phyloP scores from a whole-genome alignment of 2,329 filamentous ascomycete genomes.

The Pseudogymnoascus sp. region DNA sequence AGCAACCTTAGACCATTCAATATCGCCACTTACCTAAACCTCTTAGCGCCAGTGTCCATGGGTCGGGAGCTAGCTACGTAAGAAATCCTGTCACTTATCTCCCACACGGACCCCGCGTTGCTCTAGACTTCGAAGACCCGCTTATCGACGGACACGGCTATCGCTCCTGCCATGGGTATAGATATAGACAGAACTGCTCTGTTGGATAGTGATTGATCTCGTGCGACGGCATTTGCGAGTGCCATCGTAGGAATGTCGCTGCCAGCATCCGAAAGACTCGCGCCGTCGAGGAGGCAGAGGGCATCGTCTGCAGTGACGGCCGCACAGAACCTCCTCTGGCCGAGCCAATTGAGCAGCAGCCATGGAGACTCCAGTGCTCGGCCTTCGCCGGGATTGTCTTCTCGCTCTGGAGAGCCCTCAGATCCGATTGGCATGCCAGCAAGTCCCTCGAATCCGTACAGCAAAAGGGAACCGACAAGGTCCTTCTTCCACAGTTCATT shows the following conservation, averaged over 20 bases:
- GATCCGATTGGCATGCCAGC: not conserved
- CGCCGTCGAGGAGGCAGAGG: not conserved
- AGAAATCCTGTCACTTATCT: constrained; percentile 10
- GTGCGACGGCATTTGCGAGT: constrained; percentile 3
- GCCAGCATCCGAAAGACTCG: constrained; percentile 3
- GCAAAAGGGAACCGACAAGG: constrained; percentile 56
- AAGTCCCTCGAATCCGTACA: constrained; percentile 20
- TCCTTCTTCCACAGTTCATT: constrained; percentile 62
- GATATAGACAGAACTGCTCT: not conserved
- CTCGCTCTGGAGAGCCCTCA: not conserved
- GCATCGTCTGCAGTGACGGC: not conserved
- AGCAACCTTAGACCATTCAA: not conserved
- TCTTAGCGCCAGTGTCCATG: not conserved
- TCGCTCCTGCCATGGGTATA: not conserved
- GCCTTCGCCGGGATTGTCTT: not conserved
- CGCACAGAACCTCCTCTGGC: constrained; percentile 2
- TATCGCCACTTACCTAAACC: not conserved
- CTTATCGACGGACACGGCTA: not conserved
- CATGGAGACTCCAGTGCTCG: constrained; percentile 2
- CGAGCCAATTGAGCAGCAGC: not conserved
- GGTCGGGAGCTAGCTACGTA: constrained; percentile 5
- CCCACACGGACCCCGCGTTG: not conserved
- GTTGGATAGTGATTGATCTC: not conserved
- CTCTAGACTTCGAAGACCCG: constrained; percentile 3
- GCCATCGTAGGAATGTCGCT: constrained; percentile 12